Percentiles rank a stretch among this genome's conserved stretches.
phyloP scores from a whole-genome alignment of 768 basidiomycete species.

The Suillus clintonianus region DNA sequence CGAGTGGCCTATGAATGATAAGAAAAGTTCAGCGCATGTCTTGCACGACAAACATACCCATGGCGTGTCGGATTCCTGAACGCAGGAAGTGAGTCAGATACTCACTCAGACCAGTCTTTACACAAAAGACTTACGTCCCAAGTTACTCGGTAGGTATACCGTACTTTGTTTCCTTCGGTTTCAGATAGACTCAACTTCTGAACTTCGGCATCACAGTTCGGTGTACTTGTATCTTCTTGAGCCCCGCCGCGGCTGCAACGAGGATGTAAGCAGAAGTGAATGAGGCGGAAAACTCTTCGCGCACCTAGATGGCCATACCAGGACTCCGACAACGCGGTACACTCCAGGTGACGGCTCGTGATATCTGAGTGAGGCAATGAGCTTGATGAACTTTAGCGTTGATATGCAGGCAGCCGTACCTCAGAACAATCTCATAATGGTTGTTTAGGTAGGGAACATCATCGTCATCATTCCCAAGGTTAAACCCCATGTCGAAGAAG shows the following conservation, averaged over 20 bases:
- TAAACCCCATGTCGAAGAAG: slow-evolving; percentile 94
- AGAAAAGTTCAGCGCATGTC: not conserved
- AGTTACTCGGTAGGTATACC: slow-evolving; percentile 85
- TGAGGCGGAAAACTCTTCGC: not conserved
- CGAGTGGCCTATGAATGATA: slow-evolving; percentile 70
- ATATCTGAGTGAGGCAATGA: slow-evolving; percentile 54
- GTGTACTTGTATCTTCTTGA: slow-evolving; percentile 41
- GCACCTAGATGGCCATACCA: slow-evolving; percentile 74
- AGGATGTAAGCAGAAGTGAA: not conserved
- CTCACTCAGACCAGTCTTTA: slow-evolving; percentile 2
- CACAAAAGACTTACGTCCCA: slow-evolving; percentile 66
- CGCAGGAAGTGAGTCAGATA: not conserved
- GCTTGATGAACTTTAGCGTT: not conserved
- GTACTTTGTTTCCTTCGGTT: slow-evolving; percentile 57
- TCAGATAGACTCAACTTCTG: slow-evolving; percentile 64
- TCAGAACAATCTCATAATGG: slow-evolving; percentile 86
- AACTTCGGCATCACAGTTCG: slow-evolving; percentile 53
- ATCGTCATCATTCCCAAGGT: slow-evolving; percentile 75
- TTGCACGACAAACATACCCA: slow-evolving; percentile 51
- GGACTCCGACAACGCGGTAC: slow-evolving; percentile 89
- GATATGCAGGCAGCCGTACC: slow-evolving; percentile 41
- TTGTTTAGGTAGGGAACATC: slow-evolving; percentile 80
- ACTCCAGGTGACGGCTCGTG: slow-evolving; percentile 68
- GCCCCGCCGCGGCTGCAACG: slow-evolving; percentile 59
- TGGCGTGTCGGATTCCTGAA: slow-evolving; percentile 79